phyloP scores from a whole-genome alignment of 2,329 filamentous ascomycete species.

The Arthrobotrys sphaeroides region DNA sequence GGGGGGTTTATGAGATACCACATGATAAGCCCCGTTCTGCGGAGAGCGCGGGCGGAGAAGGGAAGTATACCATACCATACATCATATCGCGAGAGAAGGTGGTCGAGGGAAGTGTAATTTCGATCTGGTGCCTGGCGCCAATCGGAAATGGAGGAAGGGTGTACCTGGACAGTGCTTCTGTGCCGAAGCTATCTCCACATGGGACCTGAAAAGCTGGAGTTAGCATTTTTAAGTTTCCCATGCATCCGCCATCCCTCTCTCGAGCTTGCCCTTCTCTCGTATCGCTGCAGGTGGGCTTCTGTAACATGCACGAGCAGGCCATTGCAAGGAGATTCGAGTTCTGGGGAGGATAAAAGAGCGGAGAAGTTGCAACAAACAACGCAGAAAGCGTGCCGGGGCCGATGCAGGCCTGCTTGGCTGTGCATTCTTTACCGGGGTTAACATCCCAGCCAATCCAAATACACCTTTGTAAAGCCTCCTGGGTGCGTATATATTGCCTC shows the following conservation, averaged over 20 bases:
- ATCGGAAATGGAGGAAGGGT: conserved; percentile 45
- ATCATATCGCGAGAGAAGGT: too few relatives aligned
- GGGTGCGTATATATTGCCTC: conserved; percentile 6
- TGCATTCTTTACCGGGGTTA: conserved; percentile 30
- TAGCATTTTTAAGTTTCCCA: conserved; percentile 12
- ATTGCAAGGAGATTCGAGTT: too few relatives aligned
- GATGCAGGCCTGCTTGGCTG: conserved; percentile 38
- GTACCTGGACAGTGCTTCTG: conserved; percentile 15
- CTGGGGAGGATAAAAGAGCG: conserved; percentile 3
- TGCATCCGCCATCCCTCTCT: background rate
- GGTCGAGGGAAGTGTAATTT: too few relatives aligned
- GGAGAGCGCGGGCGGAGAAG: background rate
- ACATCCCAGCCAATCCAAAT: conserved; percentile 40
- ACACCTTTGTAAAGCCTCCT: conserved; percentile 18
- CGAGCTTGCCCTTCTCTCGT: too few relatives aligned
- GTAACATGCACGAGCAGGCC: too few relatives aligned
- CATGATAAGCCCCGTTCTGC: conserved; percentile 5
- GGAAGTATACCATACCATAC: too few relatives aligned
- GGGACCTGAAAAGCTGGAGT: background rate
- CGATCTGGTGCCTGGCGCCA: conserved; percentile 28
- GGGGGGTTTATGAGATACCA: conserved; percentile 7
- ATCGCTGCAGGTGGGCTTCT: conserved; percentile 19
- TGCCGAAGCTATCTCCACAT: conserved; percentile 26
- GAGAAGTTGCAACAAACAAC: conserved; percentile 44
- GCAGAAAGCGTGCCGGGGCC: conserved; percentile 13